phyloP scores from a whole-genome alignment of 306 rosid species.

The Malus domestica region DNA sequence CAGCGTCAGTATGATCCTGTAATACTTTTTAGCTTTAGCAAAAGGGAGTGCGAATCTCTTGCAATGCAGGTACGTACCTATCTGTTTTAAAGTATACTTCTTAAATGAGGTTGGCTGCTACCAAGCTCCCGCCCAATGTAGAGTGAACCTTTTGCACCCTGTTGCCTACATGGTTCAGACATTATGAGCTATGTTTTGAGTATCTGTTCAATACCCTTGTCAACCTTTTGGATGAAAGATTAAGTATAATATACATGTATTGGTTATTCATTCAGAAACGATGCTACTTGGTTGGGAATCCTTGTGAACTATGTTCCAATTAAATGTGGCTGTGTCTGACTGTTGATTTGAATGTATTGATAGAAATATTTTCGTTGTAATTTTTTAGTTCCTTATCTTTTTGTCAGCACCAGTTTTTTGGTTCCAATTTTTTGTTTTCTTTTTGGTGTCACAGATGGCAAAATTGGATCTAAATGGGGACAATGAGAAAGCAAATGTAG shows the following conservation, averaged over 20 bases:
- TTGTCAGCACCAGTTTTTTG: neutral
- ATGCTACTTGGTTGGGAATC: neutral
- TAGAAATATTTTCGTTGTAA: neutral
- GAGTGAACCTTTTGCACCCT: too few relatives aligned
- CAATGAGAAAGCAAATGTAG: constrained; percentile 65
- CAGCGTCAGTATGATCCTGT: constrained; percentile 95
- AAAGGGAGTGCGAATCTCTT: constrained; percentile 86
- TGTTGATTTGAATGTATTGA: neutral
- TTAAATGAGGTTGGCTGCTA: neutral
- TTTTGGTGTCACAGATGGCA: constrained; percentile 61
- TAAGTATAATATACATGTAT: neutral
- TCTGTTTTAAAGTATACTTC: neutral
- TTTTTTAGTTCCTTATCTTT: neutral
- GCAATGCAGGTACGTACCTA: constrained; percentile 83
- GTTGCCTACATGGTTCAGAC: neutral
- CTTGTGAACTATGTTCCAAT: neutral
- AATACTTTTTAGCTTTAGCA: constrained; percentile 93
- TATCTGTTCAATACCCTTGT: neutral
- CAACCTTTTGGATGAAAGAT: neutral
- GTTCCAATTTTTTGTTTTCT: constrained; percentile 5
- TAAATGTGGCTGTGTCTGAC: neutral
- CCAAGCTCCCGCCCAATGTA: neutral
- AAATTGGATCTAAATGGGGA: constrained; percentile 92
- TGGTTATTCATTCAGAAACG: neutral
- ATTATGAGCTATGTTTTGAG: neutral